Percentiles rank a stretch among this genome's conserved stretches.
Conservation (phyloP, 176 grass and related monocot genomes). For the Themeda triandra region DNA sequence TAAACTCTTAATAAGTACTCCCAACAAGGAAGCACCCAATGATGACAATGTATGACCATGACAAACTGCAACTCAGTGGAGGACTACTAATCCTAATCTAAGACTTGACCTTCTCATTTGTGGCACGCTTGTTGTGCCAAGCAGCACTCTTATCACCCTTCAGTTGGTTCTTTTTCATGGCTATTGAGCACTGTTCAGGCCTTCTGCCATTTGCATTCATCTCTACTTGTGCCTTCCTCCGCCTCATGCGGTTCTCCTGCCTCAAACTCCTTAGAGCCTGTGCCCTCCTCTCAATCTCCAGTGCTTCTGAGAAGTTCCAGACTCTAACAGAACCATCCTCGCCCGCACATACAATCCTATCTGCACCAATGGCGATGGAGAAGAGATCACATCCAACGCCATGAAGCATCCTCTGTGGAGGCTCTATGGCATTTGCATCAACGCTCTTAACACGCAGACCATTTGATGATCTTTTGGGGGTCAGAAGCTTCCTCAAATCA, state of each 20-base stretch:
- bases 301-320: constrained; percentile 90
- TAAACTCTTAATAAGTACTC: constrained; percentile 3
- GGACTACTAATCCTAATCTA: constrained; percentile 34
- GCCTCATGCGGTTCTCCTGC: constrained; percentile 91
- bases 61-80: constrained; percentile 16
- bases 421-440: constrained; percentile 51
- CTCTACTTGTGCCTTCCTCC: constrained; percentile 71
- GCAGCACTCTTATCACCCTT: constrained; percentile 56
- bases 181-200: constrained; percentile 54
- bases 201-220: constrained; percentile 64
- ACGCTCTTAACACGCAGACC: constrained; percentile 28
- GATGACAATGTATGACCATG: not conserved
- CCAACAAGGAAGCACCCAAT: constrained; percentile 17
- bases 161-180: constrained; percentile 62
- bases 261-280: constrained; percentile 60
- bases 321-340: constrained; percentile 82
- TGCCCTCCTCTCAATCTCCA: constrained; percentile 78
- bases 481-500: constrained; percentile 77
- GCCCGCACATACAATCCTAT: constrained; percentile 90
- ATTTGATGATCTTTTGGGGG: constrained; percentile 24
- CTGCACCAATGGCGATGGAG: constrained; percentile 58
- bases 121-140: constrained; percentile 63
- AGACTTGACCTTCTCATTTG: constrained; percentile 62
- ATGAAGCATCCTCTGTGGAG: constrained; percentile 88
- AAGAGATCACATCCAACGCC: constrained; percentile 87